Evolutionary conservation across 805 yeast species (phyloP).

Genomic region (Saccharomycopsis capsularis): DNA sequence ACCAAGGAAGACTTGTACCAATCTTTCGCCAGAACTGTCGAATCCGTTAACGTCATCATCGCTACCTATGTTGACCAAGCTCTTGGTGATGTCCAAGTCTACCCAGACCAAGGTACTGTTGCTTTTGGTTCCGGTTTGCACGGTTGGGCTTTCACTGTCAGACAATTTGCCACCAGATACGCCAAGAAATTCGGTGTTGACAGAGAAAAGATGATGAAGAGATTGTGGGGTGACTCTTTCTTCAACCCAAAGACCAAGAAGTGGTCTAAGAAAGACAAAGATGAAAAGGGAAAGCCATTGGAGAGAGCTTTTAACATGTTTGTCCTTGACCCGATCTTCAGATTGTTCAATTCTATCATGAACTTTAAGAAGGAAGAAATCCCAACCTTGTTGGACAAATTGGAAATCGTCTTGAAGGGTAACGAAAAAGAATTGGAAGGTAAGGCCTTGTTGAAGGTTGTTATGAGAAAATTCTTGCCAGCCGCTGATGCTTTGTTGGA

Average conservation of each 20-base stretch:
- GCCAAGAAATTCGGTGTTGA: conserved; percentile 99
- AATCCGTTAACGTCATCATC: conserved; percentile 97
- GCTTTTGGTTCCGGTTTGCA: conserved; percentile 99
- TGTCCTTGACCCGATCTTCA: conserved; percentile 97
- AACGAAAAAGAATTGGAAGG: conserved; percentile 99
- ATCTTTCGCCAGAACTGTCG: conserved; percentile 97
- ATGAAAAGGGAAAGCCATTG: conserved; percentile 88
- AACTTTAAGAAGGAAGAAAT: conserved; percentile 98
- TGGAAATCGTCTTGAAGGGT: conserved; percentile 87
- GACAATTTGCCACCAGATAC: conserved; percentile 97
- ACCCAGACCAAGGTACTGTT: conserved; percentile 98
- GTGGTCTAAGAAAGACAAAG: conserved; percentile 95
- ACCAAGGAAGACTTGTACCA: conserved; percentile 98
- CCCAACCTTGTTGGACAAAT: conserved; percentile 84
- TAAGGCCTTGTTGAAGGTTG: conserved; percentile 95
- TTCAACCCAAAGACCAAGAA: conserved; percentile 99
- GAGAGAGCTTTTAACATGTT: conserved; percentile 99
- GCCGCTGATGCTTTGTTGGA: conserved; percentile 99
- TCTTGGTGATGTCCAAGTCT: conserved; percentile 95
- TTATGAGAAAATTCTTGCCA: conserved; percentile 99
- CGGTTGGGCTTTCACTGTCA: conserved; percentile 99
- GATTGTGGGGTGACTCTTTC: conserved; percentile 99
- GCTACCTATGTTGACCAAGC: conserved; percentile 87
- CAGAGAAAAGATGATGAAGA: conserved; percentile 95
- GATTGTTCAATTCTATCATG: conserved; percentile 94